phyloP scores from a whole-genome alignment of 2,329 filamentous ascomycete genomes.

The Fusarium subtropicale region DNA sequence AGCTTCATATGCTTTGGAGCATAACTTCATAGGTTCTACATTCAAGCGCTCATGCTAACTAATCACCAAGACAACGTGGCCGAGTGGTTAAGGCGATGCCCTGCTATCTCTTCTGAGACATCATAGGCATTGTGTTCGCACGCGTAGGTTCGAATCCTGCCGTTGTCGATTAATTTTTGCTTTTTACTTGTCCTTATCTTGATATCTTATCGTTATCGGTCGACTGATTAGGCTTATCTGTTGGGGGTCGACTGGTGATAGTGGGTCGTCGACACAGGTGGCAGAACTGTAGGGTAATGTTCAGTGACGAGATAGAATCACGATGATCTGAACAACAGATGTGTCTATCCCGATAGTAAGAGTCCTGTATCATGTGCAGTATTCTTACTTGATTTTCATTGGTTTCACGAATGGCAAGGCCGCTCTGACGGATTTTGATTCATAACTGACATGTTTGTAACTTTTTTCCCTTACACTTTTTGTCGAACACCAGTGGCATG shows the following conservation, averaged over 20 bases:
- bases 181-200: not conserved
- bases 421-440: fast-evolving
- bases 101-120: slow-evolving; percentile 25
- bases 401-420: not conserved
- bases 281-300: not conserved
- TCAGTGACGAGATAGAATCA: fast-evolving
- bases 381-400: fast-evolving
- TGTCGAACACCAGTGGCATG: not conserved
- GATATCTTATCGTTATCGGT: not conserved
- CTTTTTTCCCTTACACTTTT: too few species aligned
- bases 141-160: slow-evolving; percentile 35
- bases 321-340: fast-evolving
- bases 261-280: not conserved
- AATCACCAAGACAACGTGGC: slow-evolving; percentile 29
- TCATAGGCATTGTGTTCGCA: slow-evolving; percentile 34
- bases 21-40: not conserved
- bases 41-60: not conserved
- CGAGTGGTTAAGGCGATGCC: slow-evolving; percentile 35
- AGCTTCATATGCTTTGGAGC: too few species aligned
- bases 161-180: slow-evolving; percentile 14
- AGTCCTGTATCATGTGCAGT: not conserved
- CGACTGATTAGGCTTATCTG: fast-evolving
- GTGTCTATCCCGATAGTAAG: not conserved
- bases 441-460: fast-evolving
- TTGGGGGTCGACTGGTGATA: not conserved